These are phyloP conservation scores for Cicer cuneatum DNA, from an alignment of 306 rosid genomes.

Conservation along the genomic window DNA sequence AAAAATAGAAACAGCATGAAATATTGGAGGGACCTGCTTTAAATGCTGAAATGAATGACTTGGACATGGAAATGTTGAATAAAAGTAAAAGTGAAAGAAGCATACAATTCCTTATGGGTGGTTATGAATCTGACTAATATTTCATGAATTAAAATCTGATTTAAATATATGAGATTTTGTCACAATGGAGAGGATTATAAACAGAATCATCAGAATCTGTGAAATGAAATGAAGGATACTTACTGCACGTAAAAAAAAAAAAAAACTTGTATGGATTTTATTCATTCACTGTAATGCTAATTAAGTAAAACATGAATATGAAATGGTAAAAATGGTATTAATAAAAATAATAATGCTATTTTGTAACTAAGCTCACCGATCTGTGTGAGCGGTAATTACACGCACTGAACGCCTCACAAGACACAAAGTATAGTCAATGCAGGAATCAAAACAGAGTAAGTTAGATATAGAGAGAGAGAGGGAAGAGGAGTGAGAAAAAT, in stretches of 20 bases:
- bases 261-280: slow-evolving; percentile 36
- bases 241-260: slow-evolving; percentile 6
- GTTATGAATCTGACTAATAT: slow-evolving; percentile 48
- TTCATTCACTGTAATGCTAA: slow-evolving; percentile 33
- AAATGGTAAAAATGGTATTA: slow-evolving; percentile 36
- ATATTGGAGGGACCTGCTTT: slow-evolving; percentile 37
- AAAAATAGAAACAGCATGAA: slow-evolving; percentile 29
- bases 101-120: slow-evolving; percentile 26
- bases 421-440: slow-evolving; percentile 56
- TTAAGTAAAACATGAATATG: slow-evolving; percentile 23
- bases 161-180: slow-evolving; percentile 51
- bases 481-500: slow-evolving; percentile 21
- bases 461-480: slow-evolving; percentile 35
- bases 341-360: background rate
- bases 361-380: slow-evolving; percentile 54
- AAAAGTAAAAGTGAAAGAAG: slow-evolving; percentile 23
- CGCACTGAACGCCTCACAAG: slow-evolving; percentile 40
- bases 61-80: slow-evolving; percentile 52
- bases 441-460: slow-evolving; percentile 46
- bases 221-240: slow-evolving; percentile 45
- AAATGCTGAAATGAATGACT: slow-evolving; percentile 44
- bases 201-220: slow-evolving; percentile 56
- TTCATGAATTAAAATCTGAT: slow-evolving; percentile 39
- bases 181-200: slow-evolving; percentile 29
- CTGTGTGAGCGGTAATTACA: slow-evolving; percentile 29